Evolutionary conservation across 2,329 filamentous ascomycete species (phyloP).

Genomic region (Tolypocladium nubicola): DNA sequence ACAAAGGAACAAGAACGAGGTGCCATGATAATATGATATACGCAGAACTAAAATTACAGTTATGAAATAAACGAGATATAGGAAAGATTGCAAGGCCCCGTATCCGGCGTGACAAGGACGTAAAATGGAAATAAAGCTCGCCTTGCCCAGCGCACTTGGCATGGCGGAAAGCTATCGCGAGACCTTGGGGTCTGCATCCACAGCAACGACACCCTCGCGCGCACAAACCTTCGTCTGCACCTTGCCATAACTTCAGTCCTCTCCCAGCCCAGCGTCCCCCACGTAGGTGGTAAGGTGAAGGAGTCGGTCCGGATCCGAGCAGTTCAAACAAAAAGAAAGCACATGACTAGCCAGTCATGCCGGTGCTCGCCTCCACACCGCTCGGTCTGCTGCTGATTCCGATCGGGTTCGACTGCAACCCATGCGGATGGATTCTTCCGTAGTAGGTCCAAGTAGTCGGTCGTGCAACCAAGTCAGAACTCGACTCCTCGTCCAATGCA

Average conservation of each 20-base stretch:
- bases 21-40: neutral
- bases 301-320: neutral
- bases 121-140: neutral
- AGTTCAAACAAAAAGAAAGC: conserved; percentile 8
- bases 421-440: neutral
- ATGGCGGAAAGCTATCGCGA: conserved; percentile 1
- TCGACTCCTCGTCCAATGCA: conserved; percentile 29
- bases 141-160: neutral
- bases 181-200: conserved; percentile 4
- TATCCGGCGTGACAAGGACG: conserved; percentile 3
- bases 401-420: neutral
- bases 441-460: conserved; percentile 8
- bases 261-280: neutral
- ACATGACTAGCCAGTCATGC: conserved; percentile 1
- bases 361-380: conserved; percentile 4
- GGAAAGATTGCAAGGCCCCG: conserved; percentile 7
- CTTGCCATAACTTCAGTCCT: neutral
- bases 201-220: neutral
- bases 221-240: neutral
- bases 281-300: neutral
- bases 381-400: conserved; percentile 1
- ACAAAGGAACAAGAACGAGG: neutral
- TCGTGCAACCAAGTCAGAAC: conserved; percentile 21
- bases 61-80: conserved; percentile 9
- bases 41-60: conserved; percentile 8